Conservation (phyloP, 1,139 yeast genomes). For the Geotrichum siamense region DNA sequence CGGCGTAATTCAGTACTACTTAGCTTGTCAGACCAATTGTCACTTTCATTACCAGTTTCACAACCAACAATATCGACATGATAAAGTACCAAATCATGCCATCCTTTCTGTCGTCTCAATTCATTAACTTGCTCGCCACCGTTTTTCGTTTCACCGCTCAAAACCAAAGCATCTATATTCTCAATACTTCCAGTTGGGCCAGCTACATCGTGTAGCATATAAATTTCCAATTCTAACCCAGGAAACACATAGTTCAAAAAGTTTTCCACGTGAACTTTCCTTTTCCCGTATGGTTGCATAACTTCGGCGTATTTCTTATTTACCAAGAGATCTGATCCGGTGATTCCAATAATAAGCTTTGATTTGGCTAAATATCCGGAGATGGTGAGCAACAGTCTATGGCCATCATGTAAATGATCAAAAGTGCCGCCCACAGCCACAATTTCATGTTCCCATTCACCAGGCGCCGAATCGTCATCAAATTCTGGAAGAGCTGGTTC, state of each 20-base stretch:
- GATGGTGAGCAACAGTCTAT: slow-evolving; percentile 71
- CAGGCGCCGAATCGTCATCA: slow-evolving; percentile 17
- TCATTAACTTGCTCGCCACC: slow-evolving; percentile 74
- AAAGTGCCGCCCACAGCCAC: slow-evolving; percentile 82
- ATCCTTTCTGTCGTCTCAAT: slow-evolving; percentile 50
- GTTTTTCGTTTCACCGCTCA: slow-evolving; percentile 67
- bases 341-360: slow-evolving; percentile 68
- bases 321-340: slow-evolving; percentile 65
- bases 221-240: slow-evolving; percentile 39
- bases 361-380: slow-evolving; percentile 54
- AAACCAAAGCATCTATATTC: slow-evolving; percentile 70
- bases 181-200: slow-evolving; percentile 87
- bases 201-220: slow-evolving; percentile 73
- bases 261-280: slow-evolving; percentile 43
- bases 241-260: slow-evolving; percentile 49
- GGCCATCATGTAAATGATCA: slow-evolving; percentile 96
- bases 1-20: slow-evolving; percentile 64
- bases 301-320: slow-evolving; percentile 69
- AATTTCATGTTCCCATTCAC: slow-evolving; percentile 24
- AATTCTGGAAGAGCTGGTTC: slow-evolving; percentile 13
- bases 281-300: slow-evolving; percentile 50
- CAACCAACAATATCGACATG: slow-evolving; percentile 65
- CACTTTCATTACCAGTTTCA: slow-evolving; percentile 41
- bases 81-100: slow-evolving; percentile 47
- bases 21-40: slow-evolving; percentile 60